These are phyloP conservation scores for Heliamphora pulchella DNA, from an alignment of 179 eudicot species.

Conservation along the genomic window DNA sequence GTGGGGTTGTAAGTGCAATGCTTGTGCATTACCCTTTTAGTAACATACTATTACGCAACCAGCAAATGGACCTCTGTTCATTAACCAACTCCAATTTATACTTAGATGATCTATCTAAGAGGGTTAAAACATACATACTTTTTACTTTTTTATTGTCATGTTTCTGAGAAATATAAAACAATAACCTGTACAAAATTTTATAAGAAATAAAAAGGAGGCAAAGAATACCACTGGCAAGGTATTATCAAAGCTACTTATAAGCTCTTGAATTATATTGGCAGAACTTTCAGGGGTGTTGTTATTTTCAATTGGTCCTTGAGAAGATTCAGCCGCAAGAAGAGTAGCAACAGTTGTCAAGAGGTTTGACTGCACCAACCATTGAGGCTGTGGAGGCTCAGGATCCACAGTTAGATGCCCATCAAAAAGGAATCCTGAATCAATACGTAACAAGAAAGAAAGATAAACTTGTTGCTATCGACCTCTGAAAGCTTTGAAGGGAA, in stretches of 20 bases:
- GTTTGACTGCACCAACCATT: slow-evolving; percentile 68
- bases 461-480: not conserved
- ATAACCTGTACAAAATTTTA: not conserved
- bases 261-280: slow-evolving; percentile 36
- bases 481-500: not conserved
- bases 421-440: slow-evolving; percentile 52
- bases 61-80: not conserved
- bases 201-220: not conserved
- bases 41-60: not conserved
- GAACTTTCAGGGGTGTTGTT: slow-evolving; percentile 26
- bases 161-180: not conserved
- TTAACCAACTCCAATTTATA: not conserved
- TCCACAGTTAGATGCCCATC: slow-evolving; percentile 95
- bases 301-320: slow-evolving; percentile 18
- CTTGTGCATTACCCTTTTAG: too few relatives aligned
- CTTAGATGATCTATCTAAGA: not conserved
- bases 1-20: too few relatives aligned
- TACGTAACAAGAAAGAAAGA: not conserved
- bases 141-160: not conserved
- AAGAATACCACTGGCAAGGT: slow-evolving; percentile 38
- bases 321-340: slow-evolving; percentile 28
- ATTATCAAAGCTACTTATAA: slow-evolving; percentile 50
- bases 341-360: slow-evolving; percentile 51
- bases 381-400: slow-evolving; percentile 81
- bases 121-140: not conserved